Base-by-base conservation (phyloP, 345 rosid species). In the Capsella bursapastoris region DNA sequence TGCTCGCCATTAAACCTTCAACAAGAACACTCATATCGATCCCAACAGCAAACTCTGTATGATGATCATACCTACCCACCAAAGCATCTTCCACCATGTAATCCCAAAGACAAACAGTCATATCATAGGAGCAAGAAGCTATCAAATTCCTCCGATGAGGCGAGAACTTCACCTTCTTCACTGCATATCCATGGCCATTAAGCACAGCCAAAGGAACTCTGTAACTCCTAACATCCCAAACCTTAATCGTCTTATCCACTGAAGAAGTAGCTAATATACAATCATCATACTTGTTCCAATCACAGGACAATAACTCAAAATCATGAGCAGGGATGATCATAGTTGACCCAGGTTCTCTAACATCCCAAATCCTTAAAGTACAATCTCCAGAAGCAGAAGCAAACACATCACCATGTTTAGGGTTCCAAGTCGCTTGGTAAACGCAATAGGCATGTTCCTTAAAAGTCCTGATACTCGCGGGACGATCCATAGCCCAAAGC, bases 251-350 rank as follows among this genome's bases (percentile, higher is more conserved):
- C 71, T 89, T 90, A 57, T 95, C 97, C 16, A 92, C 94, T 1
- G 98, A 90, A 1, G 85, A 83, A 14, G 91, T 92, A 2, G 99
- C 99, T 37, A 92, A 47, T 10, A 82, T 53, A 32, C 98, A 95
- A 28, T 92, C 98, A 35, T 92, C 97, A 60, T 95, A 92, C 74
- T 95, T 95, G 70, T 92, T 92, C 99, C 98, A 95, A 55, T 95
- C 99, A 68, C 89, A 87, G 0, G 93, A 79, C 49, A 95, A 58
- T 16, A 92, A 85, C 77, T 95, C 98, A 29, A 79, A 86, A 45
- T 92, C 97, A 34, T 95, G 98, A 37, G 83, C 98, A 5, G 97
- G 96, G 48, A 92, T 89, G 15, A 92, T 88, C 98, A 92, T 89
- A 1, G 98, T 92, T 2, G 96, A 89, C 0, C 97, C 91, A 4